A percentile compares a stretch with the other conserved stretches of the same genome.
These are phyloP conservation scores for Colletotrichum phormii DNA, from an alignment of 2,329 filamentous ascomycete genomes.

Conservation along the genomic window DNA sequence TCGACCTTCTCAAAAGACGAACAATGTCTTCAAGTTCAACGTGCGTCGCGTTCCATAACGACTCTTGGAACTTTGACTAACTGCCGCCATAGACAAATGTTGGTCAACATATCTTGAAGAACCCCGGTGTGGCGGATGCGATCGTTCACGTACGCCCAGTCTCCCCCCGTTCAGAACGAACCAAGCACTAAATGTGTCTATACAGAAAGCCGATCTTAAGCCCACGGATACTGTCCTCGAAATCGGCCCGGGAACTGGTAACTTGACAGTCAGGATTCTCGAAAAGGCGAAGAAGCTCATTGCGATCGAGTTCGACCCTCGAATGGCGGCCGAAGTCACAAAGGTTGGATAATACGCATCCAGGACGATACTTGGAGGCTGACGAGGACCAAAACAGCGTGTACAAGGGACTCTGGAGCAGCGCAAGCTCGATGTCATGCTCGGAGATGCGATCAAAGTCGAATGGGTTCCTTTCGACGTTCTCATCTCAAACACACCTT, in stretches of 20 bases:
- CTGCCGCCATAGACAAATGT: slow-evolving; percentile 24
- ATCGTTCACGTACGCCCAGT: slow-evolving; percentile 55
- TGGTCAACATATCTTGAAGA: slow-evolving; percentile 86
- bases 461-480: slow-evolving; percentile 78
- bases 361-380: slow-evolving; percentile 52
- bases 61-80: slow-evolving; percentile 32
- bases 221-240: slow-evolving; percentile 92
- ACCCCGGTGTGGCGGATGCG: slow-evolving; percentile 83
- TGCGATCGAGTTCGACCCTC: slow-evolving; percentile 91
- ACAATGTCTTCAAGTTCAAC: slow-evolving; percentile 98
- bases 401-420: slow-evolving; percentile 90
- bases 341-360: slow-evolving; percentile 62
- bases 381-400: slow-evolving; percentile 75
- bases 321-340: slow-evolving; percentile 95
- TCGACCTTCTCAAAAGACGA: slow-evolving; percentile 48
- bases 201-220: slow-evolving; percentile 89
- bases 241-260: slow-evolving; percentile 90
- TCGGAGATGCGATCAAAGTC: slow-evolving; percentile 77
- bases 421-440: slow-evolving; percentile 85
- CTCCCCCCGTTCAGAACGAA: neutral
- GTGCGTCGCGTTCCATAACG: slow-evolving; percentile 62
- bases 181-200: slow-evolving; percentile 28
- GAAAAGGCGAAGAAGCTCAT: slow-evolving; percentile 86
- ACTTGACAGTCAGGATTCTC: slow-evolving; percentile 88
- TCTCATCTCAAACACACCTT: slow-evolving; percentile 78